Evolutionary conservation across 176 grass and related monocot genomes (phyloP), one percentile per base, ranked within the genome.

Genomic region (Elaeis guineensis): DNA sequence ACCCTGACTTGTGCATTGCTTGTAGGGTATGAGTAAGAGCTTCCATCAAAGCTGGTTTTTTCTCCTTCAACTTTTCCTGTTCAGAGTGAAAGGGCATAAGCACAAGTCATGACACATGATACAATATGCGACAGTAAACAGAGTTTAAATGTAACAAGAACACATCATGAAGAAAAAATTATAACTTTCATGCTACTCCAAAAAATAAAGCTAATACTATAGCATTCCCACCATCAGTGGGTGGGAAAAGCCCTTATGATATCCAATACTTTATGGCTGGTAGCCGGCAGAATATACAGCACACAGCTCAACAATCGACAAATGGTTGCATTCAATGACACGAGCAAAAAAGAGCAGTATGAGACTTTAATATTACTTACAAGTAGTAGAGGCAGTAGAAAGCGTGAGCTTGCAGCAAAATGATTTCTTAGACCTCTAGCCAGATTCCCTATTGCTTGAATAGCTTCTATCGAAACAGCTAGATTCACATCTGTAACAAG

Each of bases 1-100:
- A 98, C 9, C 93, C 93, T 83, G 93, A 92, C 17, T 92, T 85
- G 71, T 98, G 88, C 32, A 98, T 59, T 12, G 84, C 65, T 86
- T 98, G 84, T 74, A 98, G 87, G 16, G 93, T 86, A 70, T 92
- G 84, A 67, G 67, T 68, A 23, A 98, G 75, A 56, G 93, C 93
- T 61, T 98, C 93, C 4, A 67, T 69, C 68, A 83, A 78, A 65
- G 78, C 82, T 21, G 81, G 82, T 39, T 85, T 98, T 76, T 98
- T 98, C 65, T 98, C 93, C 79, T 98, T 98, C 63, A 98, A 29
- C 57, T 98, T 98, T 76, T 98, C 93, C 93, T 98, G 79, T 74
- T 54, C 59, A 66, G 19, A 50, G 11, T 54, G 15, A 59, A 54
- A 22, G 9, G 24, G 16, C 8, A 44, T 44, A 54, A 67, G 22